Evolutionary conservation across 148 eudicot species (phyloP).

Genomic region (Nepenthes mirabilis): DNA sequence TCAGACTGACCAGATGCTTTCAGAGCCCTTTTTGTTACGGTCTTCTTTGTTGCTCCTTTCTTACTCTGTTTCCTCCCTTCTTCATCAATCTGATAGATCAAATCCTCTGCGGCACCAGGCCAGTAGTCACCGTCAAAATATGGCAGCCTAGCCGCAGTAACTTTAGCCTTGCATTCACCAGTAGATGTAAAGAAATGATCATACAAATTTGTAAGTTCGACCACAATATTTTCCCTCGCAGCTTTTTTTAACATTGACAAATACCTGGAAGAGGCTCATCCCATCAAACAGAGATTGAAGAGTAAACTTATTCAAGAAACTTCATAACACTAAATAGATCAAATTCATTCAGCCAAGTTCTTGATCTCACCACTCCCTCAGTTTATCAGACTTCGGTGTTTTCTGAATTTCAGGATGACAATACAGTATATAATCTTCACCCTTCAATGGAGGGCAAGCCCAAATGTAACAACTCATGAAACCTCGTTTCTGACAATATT

Average conservation of each 20-base stretch:
- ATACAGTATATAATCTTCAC: constrained; percentile 96
- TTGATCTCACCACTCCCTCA: constrained; percentile 80
- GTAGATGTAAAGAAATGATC: constrained; percentile 73
- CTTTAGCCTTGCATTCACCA: constrained; percentile 89
- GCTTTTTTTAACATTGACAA: constrained; percentile 88
- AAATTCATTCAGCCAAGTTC: too few species aligned
- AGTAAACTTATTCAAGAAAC: not conserved
- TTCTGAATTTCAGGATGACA: constrained; percentile 99
- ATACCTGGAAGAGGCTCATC: constrained; percentile 35
- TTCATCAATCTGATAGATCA: constrained; percentile 72
- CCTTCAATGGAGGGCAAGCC: constrained; percentile 99
- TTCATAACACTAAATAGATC: not conserved
- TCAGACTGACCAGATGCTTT: constrained; percentile 83
- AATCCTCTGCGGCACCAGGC: constrained; percentile 99
- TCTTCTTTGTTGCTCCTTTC: constrained; percentile 61
- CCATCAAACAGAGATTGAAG: not conserved
- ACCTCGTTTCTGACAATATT: constrained; percentile 89
- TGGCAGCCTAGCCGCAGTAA: constrained; percentile 90
- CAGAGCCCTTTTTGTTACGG: constrained; percentile 72
- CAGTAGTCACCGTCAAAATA: constrained; percentile 98
- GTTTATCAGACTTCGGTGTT: constrained; percentile 96
- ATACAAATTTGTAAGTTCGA: constrained; percentile 72
- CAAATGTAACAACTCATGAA: constrained; percentile 95
- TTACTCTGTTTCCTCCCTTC: constrained; percentile 67
- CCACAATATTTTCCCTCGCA: constrained; percentile 64